A percentile compares a stretch with the other conserved stretches of the same genome.
phyloP scores from a whole-genome alignment of 768 basidiomycete species.

The Lentinus tigrinus region DNA sequence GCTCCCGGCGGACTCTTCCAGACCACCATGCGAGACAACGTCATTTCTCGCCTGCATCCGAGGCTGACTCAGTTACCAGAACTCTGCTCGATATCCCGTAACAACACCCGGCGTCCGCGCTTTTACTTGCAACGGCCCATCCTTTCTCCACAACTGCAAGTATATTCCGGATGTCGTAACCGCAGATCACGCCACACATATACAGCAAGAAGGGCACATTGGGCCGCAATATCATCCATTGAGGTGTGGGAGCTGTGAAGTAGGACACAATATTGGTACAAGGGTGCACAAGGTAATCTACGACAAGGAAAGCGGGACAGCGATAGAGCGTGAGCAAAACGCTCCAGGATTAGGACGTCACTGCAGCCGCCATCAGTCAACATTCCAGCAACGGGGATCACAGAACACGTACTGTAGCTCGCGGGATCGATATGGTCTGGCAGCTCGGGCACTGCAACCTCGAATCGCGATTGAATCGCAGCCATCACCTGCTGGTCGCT shows the following conservation, averaged over 20 bases:
- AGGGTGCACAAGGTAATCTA: constrained; percentile 12
- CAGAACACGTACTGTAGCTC: constrained; percentile 78
- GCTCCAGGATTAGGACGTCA: constrained; percentile 21
- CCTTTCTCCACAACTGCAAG: too few species aligned
- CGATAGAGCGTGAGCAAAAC: constrained; percentile 8
- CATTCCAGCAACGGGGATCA: background rate
- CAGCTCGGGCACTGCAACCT: constrained; percentile 93
- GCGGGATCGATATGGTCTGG: constrained; percentile 93
- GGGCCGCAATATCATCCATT: constrained; percentile 17
- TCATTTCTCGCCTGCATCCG: background rate
- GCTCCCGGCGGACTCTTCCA: too few species aligned
- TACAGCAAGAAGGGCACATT: too few species aligned
- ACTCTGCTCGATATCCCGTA: too few species aligned
- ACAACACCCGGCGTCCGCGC: too few species aligned
- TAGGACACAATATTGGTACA: constrained; percentile 17
- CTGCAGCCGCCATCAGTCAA: constrained; percentile 6
- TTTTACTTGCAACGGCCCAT: too few species aligned
- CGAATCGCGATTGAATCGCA: constrained; percentile 93
- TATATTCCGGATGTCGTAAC: too few species aligned
- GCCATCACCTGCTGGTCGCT: constrained; percentile 93
- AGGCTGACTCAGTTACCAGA: too few species aligned
- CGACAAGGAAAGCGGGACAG: constrained; percentile 13
- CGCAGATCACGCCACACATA: too few species aligned
- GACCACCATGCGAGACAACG: background rate
- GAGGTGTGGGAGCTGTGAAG: constrained; percentile 1